Base-by-base conservation (phyloP, 1,139 yeast species). In the Saccharomycopsis hybrid region DNA sequence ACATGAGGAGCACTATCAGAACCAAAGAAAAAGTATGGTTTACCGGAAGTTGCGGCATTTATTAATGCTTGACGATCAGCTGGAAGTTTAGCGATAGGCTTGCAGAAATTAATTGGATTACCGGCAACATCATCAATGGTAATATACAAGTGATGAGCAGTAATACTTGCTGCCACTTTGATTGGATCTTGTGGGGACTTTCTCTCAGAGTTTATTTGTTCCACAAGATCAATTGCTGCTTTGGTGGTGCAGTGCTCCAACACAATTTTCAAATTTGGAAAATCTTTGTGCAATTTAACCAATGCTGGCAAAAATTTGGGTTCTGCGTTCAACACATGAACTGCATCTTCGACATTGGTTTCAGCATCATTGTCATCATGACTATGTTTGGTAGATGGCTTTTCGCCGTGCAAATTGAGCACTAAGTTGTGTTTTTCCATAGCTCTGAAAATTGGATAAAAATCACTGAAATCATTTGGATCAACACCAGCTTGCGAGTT, bases 1-100 rank as follows among this genome's bases (percentile, higher is more conserved):
- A 96, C 95, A 65, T 92, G 98, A 37, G 98, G 98, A 24, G 98
- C 98, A 30, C 96, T 86, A 65, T 92, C 99, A 2, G 96, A 86
- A 3, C 99, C 99, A 62, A 90, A 90, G 70, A 92, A 88, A 67
- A 90, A 94, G 73, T 83, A 90, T 48, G 95, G 88, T 58, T 85
- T 82, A 5, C 97, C 98, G 1, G 94, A 82, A 8, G 87, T 83
- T 2, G 97, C 98, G 36, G 98, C 97, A 39, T 72, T 74, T 9
- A 92, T 76, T 49, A 92, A 70, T 1, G 96, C 92, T 49, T 79
- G 72, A 60, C 85, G 78, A 63, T 92, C 98, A 32, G 71, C 73
- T 30, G 97, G 97, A 40, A 90, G 71, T 65, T 92, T 92, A 36
- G 98, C 98, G 45, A 92, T 98, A 5, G 98, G 99, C 65, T 94